Conservation (phyloP, 495 filamentous ascomycete species). For the Penicillium robsamsonii region DNA sequence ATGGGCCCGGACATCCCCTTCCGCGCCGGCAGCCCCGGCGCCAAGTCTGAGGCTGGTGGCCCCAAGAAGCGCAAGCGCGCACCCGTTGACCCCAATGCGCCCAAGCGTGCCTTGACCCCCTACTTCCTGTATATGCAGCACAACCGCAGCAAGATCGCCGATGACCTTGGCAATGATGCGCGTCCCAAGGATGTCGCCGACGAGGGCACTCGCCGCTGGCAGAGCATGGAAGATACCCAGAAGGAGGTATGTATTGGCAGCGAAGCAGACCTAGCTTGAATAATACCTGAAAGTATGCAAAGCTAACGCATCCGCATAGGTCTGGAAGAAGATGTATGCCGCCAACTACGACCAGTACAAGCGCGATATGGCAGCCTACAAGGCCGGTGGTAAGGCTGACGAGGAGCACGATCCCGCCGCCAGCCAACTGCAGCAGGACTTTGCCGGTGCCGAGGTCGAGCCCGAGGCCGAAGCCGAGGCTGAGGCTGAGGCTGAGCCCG, state of each 20-base stretch:
- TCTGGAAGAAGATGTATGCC: constrained; percentile 72
- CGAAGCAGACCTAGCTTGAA: background rate
- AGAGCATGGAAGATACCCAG: constrained; percentile 65
- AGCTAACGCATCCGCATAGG: constrained; percentile 35
- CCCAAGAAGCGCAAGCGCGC: constrained; percentile 86
- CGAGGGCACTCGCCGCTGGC: constrained; percentile 81
- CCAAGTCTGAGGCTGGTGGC: constrained; percentile 52
- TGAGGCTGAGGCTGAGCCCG: constrained; percentile 14
- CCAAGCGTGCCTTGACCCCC: constrained; percentile 88
- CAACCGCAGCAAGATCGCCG: constrained; percentile 71
- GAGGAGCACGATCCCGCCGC: constrained; percentile 55
- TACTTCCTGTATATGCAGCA: constrained; percentile 92
- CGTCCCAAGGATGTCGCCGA: constrained; percentile 77
- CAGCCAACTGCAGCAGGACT: constrained; percentile 56
- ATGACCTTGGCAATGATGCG: constrained; percentile 66
- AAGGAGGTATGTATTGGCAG: constrained; percentile 65
- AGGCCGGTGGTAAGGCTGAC: constrained; percentile 37
- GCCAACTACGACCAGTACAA: constrained; percentile 76
- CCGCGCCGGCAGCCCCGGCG: constrained; percentile 40
- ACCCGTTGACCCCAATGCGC: constrained; percentile 83
- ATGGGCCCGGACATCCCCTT: constrained; percentile 41
- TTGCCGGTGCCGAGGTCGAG: constrained; percentile 51
- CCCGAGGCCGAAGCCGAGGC: constrained; percentile 32
- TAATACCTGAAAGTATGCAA: background rate
- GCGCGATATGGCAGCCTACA: constrained; percentile 70